phyloP scores from a whole-genome alignment of 169 alveolate genomes.

The Cyclospora cayetanensis region DNA sequence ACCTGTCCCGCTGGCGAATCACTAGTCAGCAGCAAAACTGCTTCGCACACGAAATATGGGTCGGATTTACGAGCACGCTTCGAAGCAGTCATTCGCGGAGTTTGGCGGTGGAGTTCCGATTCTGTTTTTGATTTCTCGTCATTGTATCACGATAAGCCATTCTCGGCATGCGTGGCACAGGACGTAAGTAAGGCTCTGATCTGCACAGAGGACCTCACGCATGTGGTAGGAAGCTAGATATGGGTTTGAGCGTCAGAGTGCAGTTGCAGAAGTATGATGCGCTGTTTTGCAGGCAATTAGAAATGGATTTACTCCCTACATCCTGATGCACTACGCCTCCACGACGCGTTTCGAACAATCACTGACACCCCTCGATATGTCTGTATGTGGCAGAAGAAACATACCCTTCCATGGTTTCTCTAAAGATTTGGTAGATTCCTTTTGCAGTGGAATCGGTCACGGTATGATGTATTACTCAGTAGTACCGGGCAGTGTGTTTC shows the following conservation, averaged over 20 bases:
- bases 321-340: slow-evolving; percentile 8
- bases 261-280: neutral
- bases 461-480: slow-evolving; percentile 46
- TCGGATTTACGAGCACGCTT: neutral
- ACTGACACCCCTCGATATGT: slow-evolving; percentile 7
- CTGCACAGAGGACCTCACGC: too few relatives aligned
- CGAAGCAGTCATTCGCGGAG: slow-evolving; percentile 4
- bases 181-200: neutral
- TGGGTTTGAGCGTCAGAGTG: neutral
- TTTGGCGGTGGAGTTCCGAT: slow-evolving; percentile 45
- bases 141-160: slow-evolving; percentile 11
- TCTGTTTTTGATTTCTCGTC: slow-evolving; percentile 10
- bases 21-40: neutral
- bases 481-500: neutral
- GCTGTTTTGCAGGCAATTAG: slow-evolving; percentile 1
- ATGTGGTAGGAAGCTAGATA: too few relatives aligned
- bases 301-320: neutral
- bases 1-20: neutral
- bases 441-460: slow-evolving; percentile 8
- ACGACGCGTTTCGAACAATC: neutral
- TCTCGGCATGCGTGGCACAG: neutral
- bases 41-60: neutral
- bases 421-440: neutral
- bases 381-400: slow-evolving; percentile 13
- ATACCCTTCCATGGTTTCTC: slow-evolving; percentile 26